Base-by-base conservation (phyloP, 176 grass and related monocot genomes). In the Triticum dicoccoides region DNA sequence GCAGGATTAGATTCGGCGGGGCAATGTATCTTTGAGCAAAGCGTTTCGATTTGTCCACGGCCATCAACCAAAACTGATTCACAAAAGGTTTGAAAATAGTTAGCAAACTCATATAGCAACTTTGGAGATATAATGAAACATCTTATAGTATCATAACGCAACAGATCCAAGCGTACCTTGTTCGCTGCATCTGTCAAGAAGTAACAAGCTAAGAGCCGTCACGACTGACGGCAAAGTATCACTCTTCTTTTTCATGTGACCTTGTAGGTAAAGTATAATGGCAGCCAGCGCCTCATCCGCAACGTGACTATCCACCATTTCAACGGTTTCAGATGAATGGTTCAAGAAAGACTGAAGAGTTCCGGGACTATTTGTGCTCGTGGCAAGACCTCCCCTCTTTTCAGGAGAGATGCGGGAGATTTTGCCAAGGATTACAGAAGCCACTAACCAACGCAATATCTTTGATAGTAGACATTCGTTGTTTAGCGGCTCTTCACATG, bases 351-450 rank as follows among this genome's bases (percentile, higher is more conserved):
- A 89, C 29, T 83, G 45, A 35, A 95, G 88, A 78, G 77, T 92
- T 89, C 58, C 68, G 32, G 80, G 61, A 82, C 71, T 64, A 59
- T 72, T 84, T 66, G 82, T 69, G 82, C 45, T 88, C 68, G 13
- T 54, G 49, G 75, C 81, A 91, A 84, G 72, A 85, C 82, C 73
- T 89, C 51, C 77, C 13, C 54, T 88, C 62, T 67, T 91, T 84
- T 86, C 84, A 83, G 79, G 80, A 89, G 69, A 82, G 33, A 79
- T 41, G 35, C 76, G 74, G 47, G 89, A 95, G 80, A 93, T 92
- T 61, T 51, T 93, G 65, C 96, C 93, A 64, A 98, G 84, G 83
- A 98, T 98, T 47, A 98, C 72, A 1, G 96, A 98, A 90, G 96
- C 93, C 47, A 83, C 89, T 87, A 90, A 65, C 93, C 90, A 93